These are phyloP conservation scores for Phoenix dactylifera DNA, from an alignment of 176 grass and related monocot species.

Conservation along the genomic window DNA sequence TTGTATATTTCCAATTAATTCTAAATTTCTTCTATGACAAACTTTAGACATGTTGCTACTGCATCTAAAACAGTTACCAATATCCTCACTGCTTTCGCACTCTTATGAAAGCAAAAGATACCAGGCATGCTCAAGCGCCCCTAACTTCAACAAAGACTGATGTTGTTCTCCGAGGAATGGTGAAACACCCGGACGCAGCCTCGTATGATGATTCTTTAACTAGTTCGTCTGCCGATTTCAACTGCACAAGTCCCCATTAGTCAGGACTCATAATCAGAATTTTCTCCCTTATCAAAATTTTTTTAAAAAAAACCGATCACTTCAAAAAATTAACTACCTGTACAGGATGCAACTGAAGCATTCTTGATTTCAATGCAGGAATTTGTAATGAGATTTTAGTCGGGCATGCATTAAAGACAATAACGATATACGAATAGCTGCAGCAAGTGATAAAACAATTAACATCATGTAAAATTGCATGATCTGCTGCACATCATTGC, in stretches of 20 bases:
- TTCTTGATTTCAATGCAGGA: constrained; percentile 38
- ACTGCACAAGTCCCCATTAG: constrained; percentile 28
- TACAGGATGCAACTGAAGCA: constrained; percentile 61
- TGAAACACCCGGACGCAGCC: constrained; percentile 30
- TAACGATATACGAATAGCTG: constrained; percentile 61
- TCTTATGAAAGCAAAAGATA: no score
- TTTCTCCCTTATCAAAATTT: no score
- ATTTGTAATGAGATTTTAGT: constrained; percentile 42
- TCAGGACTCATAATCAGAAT: not conserved
- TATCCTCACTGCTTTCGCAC: no score
- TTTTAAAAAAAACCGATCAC: no score
- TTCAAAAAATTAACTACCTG: constrained; percentile 38
- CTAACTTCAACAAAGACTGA: constrained; percentile 52
- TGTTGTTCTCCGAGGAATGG: constrained; percentile 45
- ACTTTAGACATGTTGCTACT: no score
- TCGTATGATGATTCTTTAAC: constrained; percentile 41
- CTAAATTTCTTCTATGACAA: no score
- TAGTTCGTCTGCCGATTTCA: constrained; percentile 51
- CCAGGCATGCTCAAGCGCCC: not conserved
- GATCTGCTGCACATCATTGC: no score
- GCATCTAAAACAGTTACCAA: no score
- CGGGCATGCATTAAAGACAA: constrained; percentile 60
- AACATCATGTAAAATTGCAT: no score
- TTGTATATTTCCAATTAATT: no score
- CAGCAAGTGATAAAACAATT: constrained; percentile 2